Base-by-base conservation (phyloP, 352 stramenopile genomes). In the Globisporangium barbulae region DNA sequence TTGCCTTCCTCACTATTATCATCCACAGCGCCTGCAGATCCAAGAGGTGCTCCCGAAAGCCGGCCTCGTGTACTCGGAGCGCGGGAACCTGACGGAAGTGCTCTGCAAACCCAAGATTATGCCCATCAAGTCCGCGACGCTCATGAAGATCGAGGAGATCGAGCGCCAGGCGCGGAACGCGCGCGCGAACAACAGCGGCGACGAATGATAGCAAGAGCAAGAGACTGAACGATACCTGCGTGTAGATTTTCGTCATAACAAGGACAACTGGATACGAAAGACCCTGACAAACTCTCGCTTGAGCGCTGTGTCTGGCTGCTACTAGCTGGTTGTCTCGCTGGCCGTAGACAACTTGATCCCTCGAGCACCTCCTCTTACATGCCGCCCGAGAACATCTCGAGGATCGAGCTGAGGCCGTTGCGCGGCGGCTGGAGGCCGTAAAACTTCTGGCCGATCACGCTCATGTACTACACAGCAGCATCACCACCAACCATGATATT, bases 31-130 rank as follows among this genome's bases (percentile, higher is more conserved):
- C 30, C 66, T 89, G 39, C 85, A 91, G 67, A 78, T 96, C 61
- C 76, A 94, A 52, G 87, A 97, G 55, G 86, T 95, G 50, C 69
- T 96, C 9, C 88, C 89, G 7, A 94, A 94, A 69, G 77, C 83
- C 8, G 89, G 89, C n/a, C 79, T 97, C 7, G 88, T 97, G 53
- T 95, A 93, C 72, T 97, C 89, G 33, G 88, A 96, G 65, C 79
- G 82, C 35, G 82, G 83, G n/a, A 91, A 93, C 61, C 59, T 96
- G 33, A 93, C 76, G 0, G 85, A 96, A 63, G 76, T 95, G 63
- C 68, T 97, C 25, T 96, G 90, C 71, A 96, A 96, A 42, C 90
- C 90, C 19, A 96, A 96, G 68, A 92, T 96, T 53, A 67, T 97
- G 65, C 86, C 90, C 3, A 94, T 97, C 71, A 96, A 96, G 71